A percentile compares a stretch with the other conserved stretches of the same genome.
These are phyloP conservation scores for Haplosporangium sp. DNA, from an alignment of 371 early-diverging fungal genomes.

Conservation along the genomic window DNA sequence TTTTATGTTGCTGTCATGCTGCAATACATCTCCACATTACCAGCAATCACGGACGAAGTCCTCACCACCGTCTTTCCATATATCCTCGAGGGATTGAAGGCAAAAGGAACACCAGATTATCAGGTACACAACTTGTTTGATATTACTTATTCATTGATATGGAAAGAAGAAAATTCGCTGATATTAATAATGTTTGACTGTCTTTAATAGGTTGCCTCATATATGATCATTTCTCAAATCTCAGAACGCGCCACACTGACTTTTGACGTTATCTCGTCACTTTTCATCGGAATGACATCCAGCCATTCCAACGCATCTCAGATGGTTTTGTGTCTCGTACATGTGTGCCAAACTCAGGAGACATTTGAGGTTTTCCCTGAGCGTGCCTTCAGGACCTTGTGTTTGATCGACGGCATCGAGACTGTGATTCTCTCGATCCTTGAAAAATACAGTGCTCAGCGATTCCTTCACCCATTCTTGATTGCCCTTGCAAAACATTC, in stretches of 20 bases:
- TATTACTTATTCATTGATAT: no score
- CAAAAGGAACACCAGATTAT: slow-evolving; percentile 62
- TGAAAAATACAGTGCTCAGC: slow-evolving; percentile 65
- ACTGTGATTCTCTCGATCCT: slow-evolving; percentile 57
- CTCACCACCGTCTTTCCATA: slow-evolving; percentile 69
- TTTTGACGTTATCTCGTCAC: slow-evolving; percentile 60
- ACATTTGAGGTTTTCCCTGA: slow-evolving; percentile 60
- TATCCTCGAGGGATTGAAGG: slow-evolving; percentile 65
- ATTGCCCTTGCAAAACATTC: slow-evolving; percentile 45
- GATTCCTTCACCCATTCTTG: slow-evolving; percentile 63
- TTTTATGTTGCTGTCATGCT: slow-evolving; percentile 77
- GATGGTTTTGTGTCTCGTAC: slow-evolving; percentile 71
- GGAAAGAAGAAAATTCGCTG: neutral
- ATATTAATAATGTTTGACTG: no score
- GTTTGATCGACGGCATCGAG: slow-evolving; percentile 48
- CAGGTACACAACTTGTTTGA: slow-evolving; percentile 44
- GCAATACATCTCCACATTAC: slow-evolving; percentile 65
- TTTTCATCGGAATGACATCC: slow-evolving; percentile 61
- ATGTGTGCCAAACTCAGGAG: slow-evolving; percentile 75
- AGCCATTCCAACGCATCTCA: slow-evolving; percentile 57
- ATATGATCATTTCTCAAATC: slow-evolving; percentile 78
- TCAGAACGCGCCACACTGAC: slow-evolving; percentile 64
- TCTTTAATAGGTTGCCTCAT: slow-evolving; percentile 61
- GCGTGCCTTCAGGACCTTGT: slow-evolving; percentile 56
- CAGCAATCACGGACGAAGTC: slow-evolving; percentile 61